phyloP scores from a whole-genome alignment of 305 asterid species.

The Caryopteris hybrid region DNA sequence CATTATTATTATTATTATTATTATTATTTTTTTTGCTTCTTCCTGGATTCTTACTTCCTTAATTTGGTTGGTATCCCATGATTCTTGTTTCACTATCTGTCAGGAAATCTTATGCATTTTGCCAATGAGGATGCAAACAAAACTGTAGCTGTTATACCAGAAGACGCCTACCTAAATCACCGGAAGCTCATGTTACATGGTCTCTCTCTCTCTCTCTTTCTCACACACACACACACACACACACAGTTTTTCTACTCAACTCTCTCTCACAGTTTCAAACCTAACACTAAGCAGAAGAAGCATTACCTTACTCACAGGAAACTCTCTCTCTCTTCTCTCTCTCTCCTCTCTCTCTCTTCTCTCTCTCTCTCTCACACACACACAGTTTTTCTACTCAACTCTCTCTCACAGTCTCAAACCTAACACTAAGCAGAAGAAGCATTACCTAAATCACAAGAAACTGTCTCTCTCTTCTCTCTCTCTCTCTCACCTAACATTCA shows the following conservation, averaged over 20 bases:
- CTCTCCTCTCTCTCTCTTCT: neutral
- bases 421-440: no score
- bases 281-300: no score
- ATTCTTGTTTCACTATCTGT: neutral
- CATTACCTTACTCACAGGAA: no score
- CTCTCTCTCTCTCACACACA: neutral
- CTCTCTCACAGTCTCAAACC: no score
- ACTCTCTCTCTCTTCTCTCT: no score
- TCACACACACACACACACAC: no score
- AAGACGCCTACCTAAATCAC: slow-evolving; percentile 24
- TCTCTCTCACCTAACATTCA: neutral
- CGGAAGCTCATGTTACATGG: slow-evolving; percentile 50
- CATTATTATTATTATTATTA: no score
- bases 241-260: no score
- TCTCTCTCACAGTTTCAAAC: no score
- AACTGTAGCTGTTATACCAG: slow-evolving; percentile 15
- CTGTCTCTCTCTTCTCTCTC: neutral
- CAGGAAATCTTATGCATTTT: slow-evolving; percentile 25
- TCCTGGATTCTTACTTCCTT: neutral
- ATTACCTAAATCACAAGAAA: no score
- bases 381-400: no score
- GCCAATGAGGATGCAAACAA: slow-evolving; percentile 25
- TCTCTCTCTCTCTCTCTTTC: neutral
- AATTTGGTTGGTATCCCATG: neutral
- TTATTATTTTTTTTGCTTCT: neutral